A percentile compares a stretch with the other conserved stretches of the same genome.
phyloP scores from a whole-genome alignment of 805 yeast genomes.

The Starmerella kuoi region DNA sequence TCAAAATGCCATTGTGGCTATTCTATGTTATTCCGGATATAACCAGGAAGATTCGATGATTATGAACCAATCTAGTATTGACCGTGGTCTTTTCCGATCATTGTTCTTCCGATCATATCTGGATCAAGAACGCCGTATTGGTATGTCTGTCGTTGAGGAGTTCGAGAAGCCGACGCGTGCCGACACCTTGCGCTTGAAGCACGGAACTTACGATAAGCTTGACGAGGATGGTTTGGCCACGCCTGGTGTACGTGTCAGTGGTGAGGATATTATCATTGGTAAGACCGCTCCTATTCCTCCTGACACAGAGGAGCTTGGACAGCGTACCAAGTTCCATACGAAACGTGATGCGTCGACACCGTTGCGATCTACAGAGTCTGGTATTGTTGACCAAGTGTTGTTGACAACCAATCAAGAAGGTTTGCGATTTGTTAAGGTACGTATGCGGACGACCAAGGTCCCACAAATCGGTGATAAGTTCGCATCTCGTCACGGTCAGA shows the following conservation, averaged over 20 bases:
- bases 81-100: constrained; percentile 90
- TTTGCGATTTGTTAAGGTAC: constrained; percentile 88
- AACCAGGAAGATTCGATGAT: constrained; percentile 99
- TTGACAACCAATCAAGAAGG: constrained; percentile 98
- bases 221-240: constrained; percentile 97
- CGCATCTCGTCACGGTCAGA: constrained; percentile 99
- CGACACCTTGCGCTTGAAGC: constrained; percentile 88
- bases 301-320: constrained; percentile 96
- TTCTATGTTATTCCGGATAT: constrained; percentile 95
- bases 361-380: constrained; percentile 88
- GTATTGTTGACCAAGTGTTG: constrained; percentile 95
- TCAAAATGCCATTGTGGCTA: constrained; percentile 96
- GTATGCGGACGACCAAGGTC: constrained; percentile 96
- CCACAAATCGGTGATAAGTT: constrained; percentile 99
- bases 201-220: constrained; percentile 94
- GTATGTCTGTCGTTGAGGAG: constrained; percentile 96
- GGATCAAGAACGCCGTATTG: constrained; percentile 97
- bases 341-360: constrained; percentile 99
- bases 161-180: constrained; percentile 94
- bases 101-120: constrained; percentile 92
- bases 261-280: constrained; percentile 97
- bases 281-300: constrained; percentile 99
- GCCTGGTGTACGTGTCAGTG: constrained; percentile 97
- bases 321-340: constrained; percentile 94
- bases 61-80: constrained; percentile 97